phyloP scores from a whole-genome alignment of 352 stramenopile genomes.

The Phytophthora vignae region DNA sequence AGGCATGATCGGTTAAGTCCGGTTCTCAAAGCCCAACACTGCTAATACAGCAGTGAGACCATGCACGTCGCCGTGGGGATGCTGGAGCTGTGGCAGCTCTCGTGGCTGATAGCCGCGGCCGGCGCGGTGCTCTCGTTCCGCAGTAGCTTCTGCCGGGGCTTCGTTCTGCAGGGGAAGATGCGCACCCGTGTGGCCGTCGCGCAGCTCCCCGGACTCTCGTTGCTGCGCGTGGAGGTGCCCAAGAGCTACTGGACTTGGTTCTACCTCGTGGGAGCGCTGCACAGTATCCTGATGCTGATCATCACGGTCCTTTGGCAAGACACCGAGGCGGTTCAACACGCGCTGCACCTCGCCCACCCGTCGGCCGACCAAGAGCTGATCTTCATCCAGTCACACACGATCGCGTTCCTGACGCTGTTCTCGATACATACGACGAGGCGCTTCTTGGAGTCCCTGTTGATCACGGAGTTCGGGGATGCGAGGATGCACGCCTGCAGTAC shows the following conservation, averaged over 20 bases:
- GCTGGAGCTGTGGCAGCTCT: conserved; percentile 44
- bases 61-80: conserved; percentile 24
- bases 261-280: conserved; percentile 64
- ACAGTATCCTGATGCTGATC: conserved; percentile 50
- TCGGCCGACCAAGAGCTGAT: conserved; percentile 17
- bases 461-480: conserved; percentile 73
- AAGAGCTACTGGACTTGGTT: conserved; percentile 83
- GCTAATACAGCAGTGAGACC: background rate
- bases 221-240: conserved; percentile 51
- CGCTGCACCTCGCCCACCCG: conserved; percentile 46
- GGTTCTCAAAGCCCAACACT: background rate
- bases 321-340: conserved; percentile 37
- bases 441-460: conserved; percentile 64
- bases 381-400: conserved; percentile 46
- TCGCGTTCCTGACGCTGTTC: conserved; percentile 62
- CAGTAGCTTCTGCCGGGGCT: conserved; percentile 46
- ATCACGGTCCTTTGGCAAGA: conserved; percentile 42
- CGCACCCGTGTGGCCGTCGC: conserved; percentile 36
- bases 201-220: conserved; percentile 31
- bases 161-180: conserved; percentile 56
- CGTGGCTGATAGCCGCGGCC: conserved; percentile 39
- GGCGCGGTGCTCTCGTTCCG: conserved; percentile 45
- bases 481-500: conserved; percentile 67
- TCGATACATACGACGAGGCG: conserved; percentile 59
- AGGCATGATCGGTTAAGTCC: conserved; percentile 28